A percentile compares a stretch with the other conserved stretches of the same genome.
These are phyloP conservation scores for Tagetes patula DNA, from an alignment of 129 eudicot genomes.

Conservation along the genomic window DNA sequence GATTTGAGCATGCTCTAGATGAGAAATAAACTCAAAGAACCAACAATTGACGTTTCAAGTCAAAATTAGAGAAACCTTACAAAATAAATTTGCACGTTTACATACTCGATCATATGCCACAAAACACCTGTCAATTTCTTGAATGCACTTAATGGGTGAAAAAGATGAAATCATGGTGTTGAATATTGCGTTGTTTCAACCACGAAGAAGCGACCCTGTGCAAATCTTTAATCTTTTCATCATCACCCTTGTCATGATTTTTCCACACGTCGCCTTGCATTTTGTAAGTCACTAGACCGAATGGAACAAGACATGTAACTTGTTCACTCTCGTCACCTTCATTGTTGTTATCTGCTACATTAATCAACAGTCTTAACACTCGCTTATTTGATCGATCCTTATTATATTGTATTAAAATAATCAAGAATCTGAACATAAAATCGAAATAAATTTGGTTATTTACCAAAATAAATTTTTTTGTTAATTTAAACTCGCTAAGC, in stretches of 20 bases:
- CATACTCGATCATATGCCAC: too few species aligned
- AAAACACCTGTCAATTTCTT: background rate
- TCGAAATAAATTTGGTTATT: background rate
- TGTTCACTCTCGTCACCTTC: background rate
- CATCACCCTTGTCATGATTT: slow-evolving; percentile 21
- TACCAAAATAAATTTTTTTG: background rate
- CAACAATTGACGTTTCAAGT: background rate
- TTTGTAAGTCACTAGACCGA: slow-evolving; percentile 51
- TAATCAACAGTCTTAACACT: background rate
- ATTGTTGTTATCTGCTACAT: slow-evolving; percentile 14
- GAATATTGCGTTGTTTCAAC: slow-evolving; percentile 44
- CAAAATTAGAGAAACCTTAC: background rate
- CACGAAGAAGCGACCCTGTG: slow-evolving; percentile 44
- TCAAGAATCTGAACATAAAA: background rate
- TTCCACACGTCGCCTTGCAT: slow-evolving; percentile 53
- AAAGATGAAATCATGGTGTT: slow-evolving; percentile 50
- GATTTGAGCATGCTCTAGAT: background rate
- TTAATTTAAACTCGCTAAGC: background rate
- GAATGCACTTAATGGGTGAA: slow-evolving; percentile 21
- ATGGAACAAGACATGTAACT: slow-evolving; percentile 38
- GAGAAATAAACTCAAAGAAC: background rate
- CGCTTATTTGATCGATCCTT: background rate
- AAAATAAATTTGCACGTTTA: too few species aligned
- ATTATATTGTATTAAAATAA: background rate
- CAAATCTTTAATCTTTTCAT: slow-evolving; percentile 38